Evolutionary conservation across 192 early-diverging fungal genomes (phyloP).

Genomic region (Spinellus fusiger): DNA sequence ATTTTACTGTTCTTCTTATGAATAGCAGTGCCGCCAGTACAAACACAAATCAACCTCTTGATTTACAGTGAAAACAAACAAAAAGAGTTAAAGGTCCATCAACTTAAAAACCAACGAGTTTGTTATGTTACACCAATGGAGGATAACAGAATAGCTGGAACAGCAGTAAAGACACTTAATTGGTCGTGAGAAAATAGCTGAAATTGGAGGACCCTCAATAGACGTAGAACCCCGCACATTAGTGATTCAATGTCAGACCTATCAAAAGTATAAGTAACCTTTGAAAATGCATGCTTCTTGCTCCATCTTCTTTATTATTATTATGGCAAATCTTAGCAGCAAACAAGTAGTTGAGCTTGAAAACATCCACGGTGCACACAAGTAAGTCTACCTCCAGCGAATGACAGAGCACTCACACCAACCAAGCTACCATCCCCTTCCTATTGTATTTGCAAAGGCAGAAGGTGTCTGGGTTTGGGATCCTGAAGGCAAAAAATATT

Average conservation of each 20-base stretch:
- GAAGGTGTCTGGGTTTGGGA: conserved; percentile 93
- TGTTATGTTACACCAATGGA: background rate
- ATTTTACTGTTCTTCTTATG: too few species aligned
- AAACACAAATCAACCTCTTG: too few species aligned
- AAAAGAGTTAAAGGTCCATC: too few species aligned
- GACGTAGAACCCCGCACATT: too few species aligned
- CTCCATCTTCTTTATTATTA: too few species aligned
- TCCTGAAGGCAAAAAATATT: conserved; percentile 81
- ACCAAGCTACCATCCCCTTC: conserved; percentile 89
- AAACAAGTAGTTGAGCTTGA: conserved; percentile 67
- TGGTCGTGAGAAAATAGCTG: background rate
- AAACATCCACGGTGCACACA: conserved; percentile 90
- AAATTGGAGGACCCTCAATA: too few species aligned
- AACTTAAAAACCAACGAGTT: too few species aligned
- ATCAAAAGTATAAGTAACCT: too few species aligned
- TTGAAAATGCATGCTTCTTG: too few species aligned
- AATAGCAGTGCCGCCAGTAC: too few species aligned
- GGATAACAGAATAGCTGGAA: background rate
- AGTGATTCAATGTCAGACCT: too few species aligned
- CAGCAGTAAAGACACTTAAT: background rate
- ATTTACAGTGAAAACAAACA: too few species aligned
- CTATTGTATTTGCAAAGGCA: conserved; percentile 84
- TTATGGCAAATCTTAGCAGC: conserved; percentile 13
- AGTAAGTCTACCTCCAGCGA: conserved; percentile 40
- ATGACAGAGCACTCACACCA: background rate